Base-by-base conservation (phyloP, 2,329 filamentous ascomycete species). In the Calonectria hongkongensis region DNA sequence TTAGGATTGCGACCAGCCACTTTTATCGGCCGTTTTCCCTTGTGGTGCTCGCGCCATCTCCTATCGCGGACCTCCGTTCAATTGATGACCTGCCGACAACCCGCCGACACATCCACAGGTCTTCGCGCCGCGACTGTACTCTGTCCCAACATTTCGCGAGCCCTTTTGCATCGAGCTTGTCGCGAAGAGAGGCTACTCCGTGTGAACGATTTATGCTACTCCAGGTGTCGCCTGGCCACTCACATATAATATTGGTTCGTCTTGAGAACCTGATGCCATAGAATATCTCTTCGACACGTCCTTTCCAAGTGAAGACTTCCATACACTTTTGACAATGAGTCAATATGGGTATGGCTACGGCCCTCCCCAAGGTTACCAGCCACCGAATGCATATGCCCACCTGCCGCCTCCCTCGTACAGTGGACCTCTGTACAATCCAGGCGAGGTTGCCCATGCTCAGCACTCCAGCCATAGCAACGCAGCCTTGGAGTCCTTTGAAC, bases 311-410 rank as follows among this genome's bases (percentile, higher is more conserved):
- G 15, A 41, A 68, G 43, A 47, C 25, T 48, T 47, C 28, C 54
- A 48, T 47, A 36, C 30, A 25, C 25, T 28, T 30, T 64, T 54
- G 79, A 62, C n/a, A 21, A 84, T 84, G 83, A 83, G 74, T 65
- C 77, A 81, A 54, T 77, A 81, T 60, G 75, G 79, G 15, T 79
- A 78, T 72, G 79, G 80, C 47, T 78, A 79, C 64, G 79, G 74
- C 67, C 70, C 66, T 70, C 71, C 78, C 27, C 68, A 76, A 48
- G 76, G 77, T 65, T 78, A 79, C 47, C 78, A 74, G 65, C 60
- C 73, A 18, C 76, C 78, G 27, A 76, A 75, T 66, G 48, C 74
- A 36, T 79, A 77, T 66, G 30, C 71, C 21, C 79, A 76, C 41
- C 50, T 72, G 12, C 60, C 77, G 15, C 67, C 71, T 39, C 68